Percentiles rank a stretch among this genome's conserved stretches.
Conservation (phyloP, 495 filamentous ascomycete genomes). For the Letharia lupina region DNA sequence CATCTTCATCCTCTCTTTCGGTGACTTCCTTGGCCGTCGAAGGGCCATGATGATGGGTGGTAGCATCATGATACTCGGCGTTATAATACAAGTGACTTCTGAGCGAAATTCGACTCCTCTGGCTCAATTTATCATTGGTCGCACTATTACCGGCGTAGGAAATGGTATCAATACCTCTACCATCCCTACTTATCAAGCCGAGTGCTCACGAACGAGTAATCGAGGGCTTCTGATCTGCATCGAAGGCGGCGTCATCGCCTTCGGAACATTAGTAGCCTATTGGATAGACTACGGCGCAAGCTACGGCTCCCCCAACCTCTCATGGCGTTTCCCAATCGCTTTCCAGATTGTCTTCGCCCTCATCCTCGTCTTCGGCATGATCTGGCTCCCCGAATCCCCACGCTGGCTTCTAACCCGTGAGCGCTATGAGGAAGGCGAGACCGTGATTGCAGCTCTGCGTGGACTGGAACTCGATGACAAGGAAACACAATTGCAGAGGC, state of each 20-base stretch:
- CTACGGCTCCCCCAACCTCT: slow-evolving; percentile 54
- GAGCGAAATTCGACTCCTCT: slow-evolving; percentile 37
- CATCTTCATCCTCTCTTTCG: slow-evolving; percentile 58
- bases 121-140: slow-evolving; percentile 68
- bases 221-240: slow-evolving; percentile 78
- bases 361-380: slow-evolving; percentile 55
- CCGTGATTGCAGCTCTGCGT: slow-evolving; percentile 60
- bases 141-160: slow-evolving; percentile 65
- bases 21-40: slow-evolving; percentile 61
- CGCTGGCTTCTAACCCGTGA: slow-evolving; percentile 65
- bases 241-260: slow-evolving; percentile 70
- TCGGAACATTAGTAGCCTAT: slow-evolving; percentile 68
- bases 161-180: slow-evolving; percentile 78
- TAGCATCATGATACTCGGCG: slow-evolving; percentile 63
- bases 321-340: slow-evolving; percentile 76
- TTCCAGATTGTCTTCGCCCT: slow-evolving; percentile 72
- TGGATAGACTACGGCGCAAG: slow-evolving; percentile 76
- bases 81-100: slow-evolving; percentile 57
- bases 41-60: slow-evolving; percentile 53
- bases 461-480: slow-evolving; percentile 51
- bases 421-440: slow-evolving; percentile 57
- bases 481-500: slow-evolving; percentile 50
- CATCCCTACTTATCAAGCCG: slow-evolving; percentile 74
- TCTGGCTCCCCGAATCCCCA: slow-evolving; percentile 66
- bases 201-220: slow-evolving; percentile 66